These are phyloP conservation scores for Axilococcus clingmanii DNA, from an alignment of 139 green algal species.

Conservation along the genomic window DNA sequence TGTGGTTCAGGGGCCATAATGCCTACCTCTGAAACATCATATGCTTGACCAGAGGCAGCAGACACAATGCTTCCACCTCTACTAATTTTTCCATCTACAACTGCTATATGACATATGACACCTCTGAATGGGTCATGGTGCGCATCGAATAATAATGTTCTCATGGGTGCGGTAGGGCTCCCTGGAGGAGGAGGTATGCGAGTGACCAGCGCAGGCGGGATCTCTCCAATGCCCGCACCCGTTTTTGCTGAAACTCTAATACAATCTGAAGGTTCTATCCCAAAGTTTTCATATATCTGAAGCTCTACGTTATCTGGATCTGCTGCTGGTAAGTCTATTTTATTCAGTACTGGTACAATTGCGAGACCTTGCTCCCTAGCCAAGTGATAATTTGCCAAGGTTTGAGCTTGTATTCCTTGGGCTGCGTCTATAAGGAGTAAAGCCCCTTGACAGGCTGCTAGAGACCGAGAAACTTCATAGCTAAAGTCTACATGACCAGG, in stretches of 20 bases:
- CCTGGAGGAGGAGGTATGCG: conserved; percentile 41
- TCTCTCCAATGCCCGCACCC: conserved; percentile 32
- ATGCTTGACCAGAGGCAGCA: conserved; percentile 36
- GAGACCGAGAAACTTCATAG: conserved; percentile 40
- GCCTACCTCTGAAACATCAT: conserved; percentile 67
- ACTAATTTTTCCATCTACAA: conserved; percentile 60
- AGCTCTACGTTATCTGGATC: conserved; percentile 55
- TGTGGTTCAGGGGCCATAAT: conserved; percentile 52
- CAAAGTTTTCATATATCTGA: conserved; percentile 66
- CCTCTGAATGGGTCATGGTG: conserved; percentile 14
- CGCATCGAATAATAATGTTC: conserved; percentile 83
- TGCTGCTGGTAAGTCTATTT: conserved; percentile 73
- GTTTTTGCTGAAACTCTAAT: conserved; percentile 65
- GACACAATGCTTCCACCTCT: conserved; percentile 45
- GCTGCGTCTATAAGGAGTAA: conserved; percentile 88
- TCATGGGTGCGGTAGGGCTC: conserved; percentile 24
- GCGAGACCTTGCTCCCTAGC: conserved; percentile 79
- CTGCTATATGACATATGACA: conserved; percentile 58
- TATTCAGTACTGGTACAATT: conserved; percentile 89
- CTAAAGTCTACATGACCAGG: conserved; percentile 45
- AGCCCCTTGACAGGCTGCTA: conserved; percentile 71
- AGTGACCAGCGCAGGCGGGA: conserved; percentile 71
- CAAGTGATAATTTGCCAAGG: conserved; percentile 88
- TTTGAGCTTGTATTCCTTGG: conserved; percentile 63
- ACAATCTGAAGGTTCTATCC: conserved; percentile 33